Percentiles rank a stretch among this genome's conserved stretches.
phyloP scores from a whole-genome alignment of 208 protist species.

The Leishmania guyanensis region DNA sequence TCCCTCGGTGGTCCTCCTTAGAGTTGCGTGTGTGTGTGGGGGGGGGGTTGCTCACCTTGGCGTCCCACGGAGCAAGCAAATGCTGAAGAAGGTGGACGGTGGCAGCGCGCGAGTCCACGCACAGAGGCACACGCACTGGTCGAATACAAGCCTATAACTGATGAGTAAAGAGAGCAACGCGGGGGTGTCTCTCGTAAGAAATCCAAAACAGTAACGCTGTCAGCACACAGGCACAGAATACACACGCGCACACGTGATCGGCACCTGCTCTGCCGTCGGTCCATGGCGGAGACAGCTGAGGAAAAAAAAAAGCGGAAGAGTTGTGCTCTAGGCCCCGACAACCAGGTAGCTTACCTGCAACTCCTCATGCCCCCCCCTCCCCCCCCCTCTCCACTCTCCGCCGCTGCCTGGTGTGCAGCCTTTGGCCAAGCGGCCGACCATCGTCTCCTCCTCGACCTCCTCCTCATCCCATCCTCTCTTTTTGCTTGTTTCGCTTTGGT shows the following conservation, averaged over 20 bases:
- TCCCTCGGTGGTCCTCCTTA: too few species aligned
- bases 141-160: background rate
- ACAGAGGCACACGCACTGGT: too few species aligned
- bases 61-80: too few species aligned
- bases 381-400: too few species aligned
- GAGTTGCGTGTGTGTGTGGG: too few species aligned
- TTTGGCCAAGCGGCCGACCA: background rate
- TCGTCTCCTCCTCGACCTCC: background rate
- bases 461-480: background rate
- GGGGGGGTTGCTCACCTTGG: background rate
- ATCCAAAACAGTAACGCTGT: background rate
- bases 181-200: background rate
- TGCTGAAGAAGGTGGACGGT: background rate
- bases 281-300: background rate
- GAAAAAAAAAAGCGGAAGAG: background rate
- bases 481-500: too few species aligned
- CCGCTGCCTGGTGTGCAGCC: background rate
- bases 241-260: background rate
- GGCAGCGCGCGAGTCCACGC: background rate
- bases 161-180: background rate
- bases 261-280: background rate
- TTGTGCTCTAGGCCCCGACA: too few species aligned
- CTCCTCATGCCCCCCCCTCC: background rate
- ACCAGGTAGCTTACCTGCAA: background rate
- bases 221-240: background rate